Base-by-base conservation (phyloP, 495 filamentous ascomycete species). In the Evansstolkia leycettana region DNA sequence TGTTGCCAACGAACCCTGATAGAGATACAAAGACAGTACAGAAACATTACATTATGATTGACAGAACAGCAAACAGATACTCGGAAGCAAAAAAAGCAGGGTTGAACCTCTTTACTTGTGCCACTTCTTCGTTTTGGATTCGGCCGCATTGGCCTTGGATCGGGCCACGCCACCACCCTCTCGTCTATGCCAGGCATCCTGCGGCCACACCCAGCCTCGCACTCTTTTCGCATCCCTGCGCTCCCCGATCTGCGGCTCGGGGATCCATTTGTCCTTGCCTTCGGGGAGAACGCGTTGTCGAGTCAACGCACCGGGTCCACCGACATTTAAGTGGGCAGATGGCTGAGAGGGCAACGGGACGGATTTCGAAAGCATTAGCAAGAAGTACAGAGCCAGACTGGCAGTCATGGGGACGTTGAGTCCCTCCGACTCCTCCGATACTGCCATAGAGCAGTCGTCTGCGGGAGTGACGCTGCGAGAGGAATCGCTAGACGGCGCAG, bases 311-410 rank as follows among this genome's bases (percentile, higher is more conserved):
- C 77, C 80, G 0, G 87, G 84, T 5, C 80, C 81, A 5, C 86
- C 86, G 41, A 92, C 80, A 45, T 90, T 83, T 43, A 80, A 61
- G 50, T 72, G 74, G 62, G 82, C 88, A 20, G 72, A 61, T 8
- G 70, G 67, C 42, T 87, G 79, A 0, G 73, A 74, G 0, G 71
- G 70, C 9, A 81, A 54, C 10, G 81, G 71, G 37, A 76, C 70
- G 38, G 88, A 80, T 43, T 76, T 78, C 2, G 85, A 84, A 13
- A 94, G 70, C 78, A 90, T 85, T 48, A 84, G 73, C n/a, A 85
- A 52, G 50, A 82, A 85, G 64, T 79, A 85, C 3, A 85, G 58
- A 11, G 73, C 77, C n/a, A 82, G 44, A 17, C 63, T 68, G 9
- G 82, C 84, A 0, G 80, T 84, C 69, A 89, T 72, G 19, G 70